Conservation (phyloP, 192 early-diverging fungal species). For the Coemansia sp. region DNA sequence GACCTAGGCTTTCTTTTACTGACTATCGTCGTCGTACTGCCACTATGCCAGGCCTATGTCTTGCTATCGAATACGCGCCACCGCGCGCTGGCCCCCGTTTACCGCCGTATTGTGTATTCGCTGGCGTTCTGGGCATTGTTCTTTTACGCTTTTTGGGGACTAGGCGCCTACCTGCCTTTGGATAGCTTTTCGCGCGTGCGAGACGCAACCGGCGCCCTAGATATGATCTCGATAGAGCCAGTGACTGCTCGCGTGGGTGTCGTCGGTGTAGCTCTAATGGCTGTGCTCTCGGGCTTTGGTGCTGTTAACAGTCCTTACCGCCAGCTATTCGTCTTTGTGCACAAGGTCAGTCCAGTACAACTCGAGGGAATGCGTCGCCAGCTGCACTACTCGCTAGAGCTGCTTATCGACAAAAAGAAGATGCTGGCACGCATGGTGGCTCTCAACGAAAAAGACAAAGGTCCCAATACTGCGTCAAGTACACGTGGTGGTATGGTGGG, state of each 20-base stretch:
- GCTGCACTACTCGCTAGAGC: slow-evolving; percentile 68
- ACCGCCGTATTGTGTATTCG: slow-evolving; percentile 38
- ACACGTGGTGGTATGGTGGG: slow-evolving; percentile 16
- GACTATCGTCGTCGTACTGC: slow-evolving; percentile 73
- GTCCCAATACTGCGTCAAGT: slow-evolving; percentile 9
- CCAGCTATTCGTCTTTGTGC: slow-evolving; percentile 80
- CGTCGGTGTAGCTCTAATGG: slow-evolving; percentile 93
- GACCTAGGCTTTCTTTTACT: slow-evolving; percentile 70
- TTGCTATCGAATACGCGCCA: slow-evolving; percentile 57
- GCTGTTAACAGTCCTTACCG: slow-evolving; percentile 92
- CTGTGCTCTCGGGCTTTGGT: slow-evolving; percentile 91
- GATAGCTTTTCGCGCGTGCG: slow-evolving; percentile 56
- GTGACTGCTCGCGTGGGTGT: slow-evolving; percentile 85
- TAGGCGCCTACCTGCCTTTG: slow-evolving; percentile 65
- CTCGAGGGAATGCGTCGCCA: slow-evolving; percentile 67
- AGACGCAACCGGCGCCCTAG: slow-evolving; percentile 40
- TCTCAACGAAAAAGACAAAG: slow-evolving; percentile 23
- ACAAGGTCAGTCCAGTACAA: slow-evolving; percentile 60
- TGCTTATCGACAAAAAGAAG: slow-evolving; percentile 72
- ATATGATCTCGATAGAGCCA: slow-evolving; percentile 64
- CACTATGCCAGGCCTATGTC: slow-evolving; percentile 75
- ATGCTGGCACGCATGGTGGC: slow-evolving; percentile 55
- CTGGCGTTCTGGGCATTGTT: slow-evolving; percentile 50
- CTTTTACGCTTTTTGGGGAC: slow-evolving; percentile 66
- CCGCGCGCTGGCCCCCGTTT: slow-evolving; percentile 30